Evolutionary conservation across 1,139 yeast species (phyloP).

Genomic region (Saccharomyces hybrid): DNA sequence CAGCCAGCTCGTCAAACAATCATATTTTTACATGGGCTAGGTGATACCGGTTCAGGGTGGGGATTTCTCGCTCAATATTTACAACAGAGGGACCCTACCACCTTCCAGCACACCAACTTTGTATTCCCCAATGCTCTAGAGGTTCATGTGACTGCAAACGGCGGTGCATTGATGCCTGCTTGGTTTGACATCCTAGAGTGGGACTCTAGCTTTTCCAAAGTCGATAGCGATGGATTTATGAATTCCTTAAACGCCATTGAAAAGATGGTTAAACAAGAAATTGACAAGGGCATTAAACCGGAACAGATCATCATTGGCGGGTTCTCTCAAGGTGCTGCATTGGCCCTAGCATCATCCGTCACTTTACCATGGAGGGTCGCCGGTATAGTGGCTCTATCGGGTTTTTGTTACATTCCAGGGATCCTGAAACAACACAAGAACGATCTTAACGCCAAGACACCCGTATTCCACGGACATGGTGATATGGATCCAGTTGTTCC

Average conservation of each 20-base stretch:
- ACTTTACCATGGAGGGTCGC: constrained; percentile 56
- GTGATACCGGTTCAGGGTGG: constrained; percentile 91
- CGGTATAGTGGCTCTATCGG: constrained; percentile 72
- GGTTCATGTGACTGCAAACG: constrained; percentile 59
- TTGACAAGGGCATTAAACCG: constrained; percentile 53
- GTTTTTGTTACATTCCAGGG: constrained; percentile 56
- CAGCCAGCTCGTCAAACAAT: constrained; percentile 54
- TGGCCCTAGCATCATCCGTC: constrained; percentile 52
- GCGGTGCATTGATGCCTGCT: constrained; percentile 63
- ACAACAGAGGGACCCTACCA: constrained; percentile 35
- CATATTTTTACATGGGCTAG: constrained; percentile 83
- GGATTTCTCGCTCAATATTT: constrained; percentile 56
- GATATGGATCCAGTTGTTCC: constrained; percentile 61
- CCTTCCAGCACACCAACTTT: constrained; percentile 56
- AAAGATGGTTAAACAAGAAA: constrained; percentile 53
- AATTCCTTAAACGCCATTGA: constrained; percentile 49
- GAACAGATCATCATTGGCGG: constrained; percentile 82
- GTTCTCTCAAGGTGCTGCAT: constrained; percentile 88
- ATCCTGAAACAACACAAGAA: constrained; percentile 33
- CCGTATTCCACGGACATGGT: constrained; percentile 88
- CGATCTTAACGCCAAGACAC: constrained; percentile 50
- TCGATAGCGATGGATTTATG: constrained; percentile 60
- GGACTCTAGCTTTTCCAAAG: constrained; percentile 44
- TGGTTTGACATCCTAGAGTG: constrained; percentile 75
- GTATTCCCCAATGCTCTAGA: constrained; percentile 85